phyloP scores from a whole-genome alignment of 1,139 yeast genomes.

The Candida glucosophila region DNA sequence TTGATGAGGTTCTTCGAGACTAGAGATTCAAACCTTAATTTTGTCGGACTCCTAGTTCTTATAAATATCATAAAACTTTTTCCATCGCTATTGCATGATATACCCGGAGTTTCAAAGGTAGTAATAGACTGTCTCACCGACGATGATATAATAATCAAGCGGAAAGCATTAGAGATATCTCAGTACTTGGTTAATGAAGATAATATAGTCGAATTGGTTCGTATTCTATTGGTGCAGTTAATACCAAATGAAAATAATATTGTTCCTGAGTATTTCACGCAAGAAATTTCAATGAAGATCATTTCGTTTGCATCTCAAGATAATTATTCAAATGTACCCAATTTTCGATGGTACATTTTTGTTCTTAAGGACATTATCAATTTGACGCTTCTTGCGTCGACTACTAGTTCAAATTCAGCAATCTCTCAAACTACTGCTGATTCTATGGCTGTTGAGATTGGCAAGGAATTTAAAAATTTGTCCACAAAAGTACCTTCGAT shows the following conservation, averaged over 20 bases:
- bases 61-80: slow-evolving; percentile 72
- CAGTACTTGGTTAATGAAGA: slow-evolving; percentile 69
- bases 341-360: slow-evolving; percentile 83
- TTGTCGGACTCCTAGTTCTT: slow-evolving; percentile 77
- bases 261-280: slow-evolving; percentile 53
- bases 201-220: slow-evolving; percentile 60
- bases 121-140: slow-evolving; percentile 69
- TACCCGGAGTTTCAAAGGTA: slow-evolving; percentile 47
- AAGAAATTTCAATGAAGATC: slow-evolving; percentile 47
- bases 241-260: slow-evolving; percentile 35
- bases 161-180: slow-evolving; percentile 72
- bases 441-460: slow-evolving; percentile 42
- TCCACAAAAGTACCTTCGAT: slow-evolving; percentile 78
- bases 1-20: slow-evolving; percentile 62
- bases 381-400: slow-evolving; percentile 40
- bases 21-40: slow-evolving; percentile 77
- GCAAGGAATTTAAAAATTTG: slow-evolving; percentile 64
- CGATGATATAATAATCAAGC: slow-evolving; percentile 73
- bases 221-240: slow-evolving; percentile 61
- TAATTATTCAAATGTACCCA: slow-evolving; percentile 69
- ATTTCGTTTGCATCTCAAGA: slow-evolving; percentile 29
- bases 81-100: slow-evolving; percentile 57
- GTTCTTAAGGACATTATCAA: slow-evolving; percentile 65
- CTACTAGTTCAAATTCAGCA: too few relatives aligned
- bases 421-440: slow-evolving; percentile 8